Percentiles rank a stretch among this genome's conserved stretches.
Conservation (phyloP, 495 filamentous ascomycete genomes). For the Neurospora tetraspora region DNA sequence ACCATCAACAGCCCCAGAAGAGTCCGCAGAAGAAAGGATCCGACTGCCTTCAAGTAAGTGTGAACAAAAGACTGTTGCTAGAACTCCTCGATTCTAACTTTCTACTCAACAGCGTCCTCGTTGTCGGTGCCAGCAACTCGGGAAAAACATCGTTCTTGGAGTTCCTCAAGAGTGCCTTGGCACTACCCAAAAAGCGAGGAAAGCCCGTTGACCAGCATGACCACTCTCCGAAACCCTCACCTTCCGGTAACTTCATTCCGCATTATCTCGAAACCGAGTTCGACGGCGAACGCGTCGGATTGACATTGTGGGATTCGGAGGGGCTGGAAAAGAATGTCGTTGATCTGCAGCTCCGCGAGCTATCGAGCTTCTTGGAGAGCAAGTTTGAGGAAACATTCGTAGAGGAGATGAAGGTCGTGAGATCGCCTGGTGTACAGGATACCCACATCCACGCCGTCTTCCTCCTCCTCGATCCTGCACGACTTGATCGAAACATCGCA, state of each 20-base stretch:
- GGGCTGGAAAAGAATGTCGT: slow-evolving; percentile 89
- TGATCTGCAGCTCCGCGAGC: slow-evolving; percentile 85
- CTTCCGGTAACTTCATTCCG: slow-evolving; percentile 59
- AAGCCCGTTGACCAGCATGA: slow-evolving; percentile 41
- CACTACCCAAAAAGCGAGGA: slow-evolving; percentile 67
- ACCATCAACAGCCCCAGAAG: slow-evolving; percentile 90
- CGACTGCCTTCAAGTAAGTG: slow-evolving; percentile 94
- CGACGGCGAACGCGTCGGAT: slow-evolving; percentile 80
- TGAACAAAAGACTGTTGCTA: background rate
- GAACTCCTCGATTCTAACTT: background rate
- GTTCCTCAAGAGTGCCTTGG: slow-evolving; percentile 78
- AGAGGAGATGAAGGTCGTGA: slow-evolving; percentile 95
- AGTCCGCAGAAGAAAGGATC: slow-evolving; percentile 89
- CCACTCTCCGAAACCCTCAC: slow-evolving; percentile 37
- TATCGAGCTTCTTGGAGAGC: slow-evolving; percentile 85
- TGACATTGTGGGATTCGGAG: slow-evolving; percentile 93
- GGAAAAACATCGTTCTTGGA: slow-evolving; percentile 97
- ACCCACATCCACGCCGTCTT: slow-evolving; percentile 97
- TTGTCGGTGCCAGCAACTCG: slow-evolving; percentile 78
- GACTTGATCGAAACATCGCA: slow-evolving; percentile 73
- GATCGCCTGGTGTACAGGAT: slow-evolving; percentile 85
- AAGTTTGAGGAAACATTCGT: slow-evolving; percentile 98
- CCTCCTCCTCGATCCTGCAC: slow-evolving; percentile 78
- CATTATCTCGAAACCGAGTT: slow-evolving; percentile 93
- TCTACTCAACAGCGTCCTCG: slow-evolving; percentile 57